Evolutionary conservation across 352 stramenopile species (phyloP).

Genomic region (Pythium myriotylum): DNA sequence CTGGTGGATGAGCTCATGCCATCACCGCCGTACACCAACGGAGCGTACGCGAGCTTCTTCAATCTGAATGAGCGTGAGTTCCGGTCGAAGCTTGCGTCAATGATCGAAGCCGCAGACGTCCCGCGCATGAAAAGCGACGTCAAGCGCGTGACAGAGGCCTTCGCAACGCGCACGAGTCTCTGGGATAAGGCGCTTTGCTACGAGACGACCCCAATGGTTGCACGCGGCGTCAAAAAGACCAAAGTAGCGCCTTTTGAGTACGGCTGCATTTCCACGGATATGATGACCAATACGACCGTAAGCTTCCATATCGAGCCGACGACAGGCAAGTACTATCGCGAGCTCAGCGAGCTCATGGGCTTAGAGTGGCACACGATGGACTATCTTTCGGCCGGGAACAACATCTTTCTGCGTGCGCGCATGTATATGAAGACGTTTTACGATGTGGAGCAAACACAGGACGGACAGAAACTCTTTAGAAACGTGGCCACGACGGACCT

Average conservation of each 20-base stretch:
- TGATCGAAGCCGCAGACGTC: constrained; percentile 15
- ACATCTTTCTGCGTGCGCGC: constrained; percentile 21
- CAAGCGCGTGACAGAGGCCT: constrained; percentile 12
- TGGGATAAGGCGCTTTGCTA: constrained; percentile 30
- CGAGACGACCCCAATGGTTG: constrained; percentile 13
- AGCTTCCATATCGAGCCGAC: constrained; percentile 13
- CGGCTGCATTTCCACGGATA: constrained; percentile 25
- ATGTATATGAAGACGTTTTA: constrained; percentile 23
- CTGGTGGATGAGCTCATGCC: neutral
- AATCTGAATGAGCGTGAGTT: neutral
- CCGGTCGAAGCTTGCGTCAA: neutral
- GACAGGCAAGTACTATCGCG: constrained; percentile 28
- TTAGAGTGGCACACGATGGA: constrained; percentile 28
- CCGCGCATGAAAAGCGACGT: constrained; percentile 6
- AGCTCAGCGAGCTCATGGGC: constrained; percentile 22
- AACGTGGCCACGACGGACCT: too few relatives aligned
- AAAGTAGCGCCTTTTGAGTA: constrained; percentile 21
- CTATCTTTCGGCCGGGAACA: constrained; percentile 20
- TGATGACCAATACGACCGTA: constrained; percentile 8
- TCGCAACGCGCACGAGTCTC: constrained; percentile 12
- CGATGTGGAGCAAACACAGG: constrained; percentile 1
- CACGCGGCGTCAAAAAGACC: constrained; percentile 11
- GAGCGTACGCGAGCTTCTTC: neutral
- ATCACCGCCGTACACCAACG: neutral
- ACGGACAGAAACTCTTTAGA: constrained; percentile 5